Conservation (phyloP, 345 rosid species). For the Sonneratia alba region DNA sequence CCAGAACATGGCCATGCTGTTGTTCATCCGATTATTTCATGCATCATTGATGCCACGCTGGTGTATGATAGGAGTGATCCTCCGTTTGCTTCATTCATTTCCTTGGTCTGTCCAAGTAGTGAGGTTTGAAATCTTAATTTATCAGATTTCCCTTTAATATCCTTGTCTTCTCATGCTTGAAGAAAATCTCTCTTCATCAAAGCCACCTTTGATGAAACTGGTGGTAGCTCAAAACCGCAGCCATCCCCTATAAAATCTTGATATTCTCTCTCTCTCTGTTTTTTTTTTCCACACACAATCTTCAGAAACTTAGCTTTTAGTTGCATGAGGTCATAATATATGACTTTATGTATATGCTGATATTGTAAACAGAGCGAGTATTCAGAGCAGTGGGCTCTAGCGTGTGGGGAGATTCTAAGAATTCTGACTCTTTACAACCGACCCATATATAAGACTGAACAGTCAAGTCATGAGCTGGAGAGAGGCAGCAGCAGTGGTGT, state of each 20-base stretch:
- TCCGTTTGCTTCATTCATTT: slow-evolving; percentile 93
- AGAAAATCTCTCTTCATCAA: not conserved
- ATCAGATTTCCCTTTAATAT: not conserved
- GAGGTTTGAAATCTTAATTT: slow-evolving; percentile 44
- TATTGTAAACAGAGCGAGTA: slow-evolving; percentile 57
- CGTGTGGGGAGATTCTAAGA: slow-evolving; percentile 92
- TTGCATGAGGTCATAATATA: not conserved
- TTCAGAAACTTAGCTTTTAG: not conserved
- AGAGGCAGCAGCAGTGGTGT: slow-evolving; percentile 35
- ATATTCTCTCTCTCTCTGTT: not conserved
- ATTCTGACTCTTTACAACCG: slow-evolving; percentile 95
- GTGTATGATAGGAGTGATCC: slow-evolving; percentile 64
- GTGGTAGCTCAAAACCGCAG: not conserved
- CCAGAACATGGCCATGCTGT: slow-evolving; percentile 98
- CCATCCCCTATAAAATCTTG: not conserved
- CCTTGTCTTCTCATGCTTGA: not conserved
- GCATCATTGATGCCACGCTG: slow-evolving; percentile 76
- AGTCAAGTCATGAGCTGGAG: slow-evolving; percentile 42
- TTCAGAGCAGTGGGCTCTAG: slow-evolving; percentile 98
- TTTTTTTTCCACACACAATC: not conserved
- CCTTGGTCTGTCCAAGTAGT: slow-evolving; percentile 65
- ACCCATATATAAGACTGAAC: slow-evolving; percentile 75
- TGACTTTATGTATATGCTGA: not conserved
- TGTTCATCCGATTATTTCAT: slow-evolving; percentile 87
- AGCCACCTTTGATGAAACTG: not conserved